phyloP scores from a whole-genome alignment of 2,329 filamentous ascomycete genomes.

The Verticillium nubilum region DNA sequence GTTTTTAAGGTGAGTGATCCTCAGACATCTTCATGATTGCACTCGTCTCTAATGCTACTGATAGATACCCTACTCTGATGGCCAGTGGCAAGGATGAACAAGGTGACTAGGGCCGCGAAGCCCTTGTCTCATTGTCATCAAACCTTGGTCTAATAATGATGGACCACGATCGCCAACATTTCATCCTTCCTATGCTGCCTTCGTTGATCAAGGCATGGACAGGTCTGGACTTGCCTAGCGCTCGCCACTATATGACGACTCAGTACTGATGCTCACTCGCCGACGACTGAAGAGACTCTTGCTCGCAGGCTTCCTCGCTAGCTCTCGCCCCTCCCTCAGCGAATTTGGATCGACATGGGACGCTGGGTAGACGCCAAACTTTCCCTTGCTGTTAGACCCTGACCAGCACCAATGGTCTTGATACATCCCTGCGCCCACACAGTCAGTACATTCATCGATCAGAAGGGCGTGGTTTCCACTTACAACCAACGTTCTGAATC shows the following conservation, averaged over 20 bases:
- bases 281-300: not conserved
- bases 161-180: not conserved
- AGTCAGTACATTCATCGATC: not conserved
- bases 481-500: constrained; percentile 39
- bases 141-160: too few species aligned
- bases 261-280: constrained; percentile 1
- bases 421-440: constrained; percentile 18
- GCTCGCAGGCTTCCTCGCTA: not conserved
- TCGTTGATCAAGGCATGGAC: not conserved
- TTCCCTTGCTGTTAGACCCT: constrained; percentile 29
- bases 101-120: not conserved
- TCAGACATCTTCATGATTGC: not conserved
- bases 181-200: not conserved
- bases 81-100: too few species aligned
- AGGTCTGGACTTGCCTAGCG: not conserved
- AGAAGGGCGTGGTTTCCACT: not conserved
- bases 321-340: constrained; percentile 2
- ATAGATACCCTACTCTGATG: not conserved
- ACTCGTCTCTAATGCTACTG: not conserved
- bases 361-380: constrained; percentile 31
- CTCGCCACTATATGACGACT: not conserved
- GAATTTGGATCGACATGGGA: constrained; percentile 26
- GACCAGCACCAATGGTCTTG: constrained; percentile 36
- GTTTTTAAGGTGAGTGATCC: not conserved
- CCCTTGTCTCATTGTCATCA: not conserved